phyloP scores from a whole-genome alignment of 192 early-diverging fungal genomes.

The Gigaspora rosea region DNA sequence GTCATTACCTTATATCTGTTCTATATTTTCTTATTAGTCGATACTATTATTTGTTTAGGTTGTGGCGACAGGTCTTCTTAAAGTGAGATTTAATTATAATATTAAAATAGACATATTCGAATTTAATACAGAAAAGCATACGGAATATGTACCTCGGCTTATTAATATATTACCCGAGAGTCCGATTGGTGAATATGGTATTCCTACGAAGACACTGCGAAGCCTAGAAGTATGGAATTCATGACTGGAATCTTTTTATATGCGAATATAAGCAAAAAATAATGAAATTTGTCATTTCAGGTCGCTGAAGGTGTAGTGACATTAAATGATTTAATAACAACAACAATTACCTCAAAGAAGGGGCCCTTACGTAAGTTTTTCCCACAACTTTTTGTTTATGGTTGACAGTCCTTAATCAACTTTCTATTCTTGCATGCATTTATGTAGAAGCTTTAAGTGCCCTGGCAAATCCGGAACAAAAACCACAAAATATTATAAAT shows the following conservation, averaged over 20 bases:
- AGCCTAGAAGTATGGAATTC: neutral
- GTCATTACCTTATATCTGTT: neutral
- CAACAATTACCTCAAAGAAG: neutral
- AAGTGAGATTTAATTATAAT: neutral
- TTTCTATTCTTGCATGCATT: neutral
- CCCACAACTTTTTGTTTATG: neutral
- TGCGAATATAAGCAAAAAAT: neutral
- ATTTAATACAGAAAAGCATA: slow-evolving; percentile 3
- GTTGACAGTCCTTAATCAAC: neutral
- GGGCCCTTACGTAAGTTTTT: neutral
- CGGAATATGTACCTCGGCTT: slow-evolving; percentile 2
- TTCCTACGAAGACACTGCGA: slow-evolving; percentile 3
- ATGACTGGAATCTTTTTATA: neutral
- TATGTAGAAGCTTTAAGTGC: neutral
- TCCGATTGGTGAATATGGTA: neutral
- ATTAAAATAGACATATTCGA: slow-evolving; percentile 13
- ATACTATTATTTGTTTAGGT: neutral
- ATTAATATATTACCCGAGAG: neutral
- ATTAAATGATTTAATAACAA: slow-evolving; percentile 16
- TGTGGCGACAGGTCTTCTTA: slow-evolving; percentile 4
- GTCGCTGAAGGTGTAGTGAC: neutral
- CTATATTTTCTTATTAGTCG: no score
- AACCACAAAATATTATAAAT: slow-evolving; percentile 11
- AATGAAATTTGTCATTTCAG: neutral
- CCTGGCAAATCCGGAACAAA: neutral